Percentiles rank a stretch among this genome's conserved stretches.
Evolutionary conservation across 768 basidiomycete genomes (phyloP).

Genomic region (Chalciporus pseudorubinellus): DNA sequence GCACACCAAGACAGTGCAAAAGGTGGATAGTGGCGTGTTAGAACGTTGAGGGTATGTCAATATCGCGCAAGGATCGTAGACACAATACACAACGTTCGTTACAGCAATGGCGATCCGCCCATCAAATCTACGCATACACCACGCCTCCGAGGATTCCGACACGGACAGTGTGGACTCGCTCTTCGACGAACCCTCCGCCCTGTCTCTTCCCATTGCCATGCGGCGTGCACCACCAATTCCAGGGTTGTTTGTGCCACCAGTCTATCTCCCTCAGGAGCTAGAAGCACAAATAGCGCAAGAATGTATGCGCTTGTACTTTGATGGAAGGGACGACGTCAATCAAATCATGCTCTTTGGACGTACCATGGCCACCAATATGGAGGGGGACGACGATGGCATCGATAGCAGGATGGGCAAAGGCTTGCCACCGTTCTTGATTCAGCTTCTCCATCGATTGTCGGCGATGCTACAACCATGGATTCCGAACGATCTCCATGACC

Average conservation of each 20-base stretch:
- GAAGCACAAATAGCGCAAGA: slow-evolving; percentile 47
- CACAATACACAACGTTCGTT: neutral
- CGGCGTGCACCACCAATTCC: slow-evolving; percentile 54
- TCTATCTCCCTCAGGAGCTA: slow-evolving; percentile 50
- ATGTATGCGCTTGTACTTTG: slow-evolving; percentile 60
- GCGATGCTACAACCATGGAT: slow-evolving; percentile 48
- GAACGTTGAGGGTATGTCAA: slow-evolving; percentile 7
- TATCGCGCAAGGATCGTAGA: neutral
- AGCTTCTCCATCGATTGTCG: slow-evolving; percentile 53
- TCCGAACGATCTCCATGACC: slow-evolving; percentile 44
- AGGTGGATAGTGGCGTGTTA: neutral
- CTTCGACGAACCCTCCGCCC: slow-evolving; percentile 43
- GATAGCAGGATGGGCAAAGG: slow-evolving; percentile 34
- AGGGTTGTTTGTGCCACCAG: slow-evolving; percentile 59
- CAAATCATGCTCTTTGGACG: slow-evolving; percentile 89
- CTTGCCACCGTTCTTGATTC: slow-evolving; percentile 54
- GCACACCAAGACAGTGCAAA: neutral
- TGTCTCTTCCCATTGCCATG: slow-evolving; percentile 19
- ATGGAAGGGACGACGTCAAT: slow-evolving; percentile 46
- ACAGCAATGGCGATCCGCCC: slow-evolving; percentile 11
- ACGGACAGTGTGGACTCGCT: slow-evolving; percentile 42
- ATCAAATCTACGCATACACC: neutral
- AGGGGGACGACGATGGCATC: slow-evolving; percentile 9
- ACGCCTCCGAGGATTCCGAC: slow-evolving; percentile 12
- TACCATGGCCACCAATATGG: slow-evolving; percentile 13